A percentile compares a stretch with the other conserved stretches of the same genome.
Evolutionary conservation across 805 yeast species (phyloP).

Genomic region (Isabelozyma rhagii): DNA sequence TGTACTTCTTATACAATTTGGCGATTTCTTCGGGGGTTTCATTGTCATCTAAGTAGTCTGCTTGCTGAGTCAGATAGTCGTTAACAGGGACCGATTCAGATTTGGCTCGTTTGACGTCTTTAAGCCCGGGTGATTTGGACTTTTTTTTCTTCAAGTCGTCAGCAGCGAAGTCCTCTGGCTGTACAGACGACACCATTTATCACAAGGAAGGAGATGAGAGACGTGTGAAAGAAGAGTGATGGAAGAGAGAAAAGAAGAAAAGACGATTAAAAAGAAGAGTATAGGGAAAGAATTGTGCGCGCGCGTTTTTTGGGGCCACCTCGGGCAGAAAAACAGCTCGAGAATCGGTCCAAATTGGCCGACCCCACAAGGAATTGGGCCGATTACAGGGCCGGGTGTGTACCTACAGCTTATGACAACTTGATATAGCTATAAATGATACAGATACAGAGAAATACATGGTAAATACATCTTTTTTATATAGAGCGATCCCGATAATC

Average conservation of each 20-base stretch:
- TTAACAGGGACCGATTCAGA: no score
- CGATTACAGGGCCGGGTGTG: no score
- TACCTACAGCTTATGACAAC: not conserved
- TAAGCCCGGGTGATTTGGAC: not conserved
- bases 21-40: constrained; percentile 31
- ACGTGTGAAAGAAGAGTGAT: not conserved
- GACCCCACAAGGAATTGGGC: no score
- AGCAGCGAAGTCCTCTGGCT: not conserved
- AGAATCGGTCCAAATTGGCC: no score
- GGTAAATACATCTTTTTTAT: no score
- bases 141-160: not conserved
- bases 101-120: not conserved
- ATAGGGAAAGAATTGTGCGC: no score
- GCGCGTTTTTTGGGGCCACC: no score
- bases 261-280: not conserved
- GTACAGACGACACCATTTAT: not conserved
- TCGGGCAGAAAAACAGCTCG: no score
- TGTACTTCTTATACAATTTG: constrained; percentile 35
- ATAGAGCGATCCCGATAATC: no score
- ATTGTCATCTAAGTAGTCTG: constrained; percentile 10
- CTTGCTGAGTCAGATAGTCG: not conserved
- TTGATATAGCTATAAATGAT: not conserved
- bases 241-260: not conserved
- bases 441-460: no score
- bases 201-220: no score